Evolutionary conservation across 257 asterid genomes (phyloP).

Genomic region (Solanum bulbocastanum): DNA sequence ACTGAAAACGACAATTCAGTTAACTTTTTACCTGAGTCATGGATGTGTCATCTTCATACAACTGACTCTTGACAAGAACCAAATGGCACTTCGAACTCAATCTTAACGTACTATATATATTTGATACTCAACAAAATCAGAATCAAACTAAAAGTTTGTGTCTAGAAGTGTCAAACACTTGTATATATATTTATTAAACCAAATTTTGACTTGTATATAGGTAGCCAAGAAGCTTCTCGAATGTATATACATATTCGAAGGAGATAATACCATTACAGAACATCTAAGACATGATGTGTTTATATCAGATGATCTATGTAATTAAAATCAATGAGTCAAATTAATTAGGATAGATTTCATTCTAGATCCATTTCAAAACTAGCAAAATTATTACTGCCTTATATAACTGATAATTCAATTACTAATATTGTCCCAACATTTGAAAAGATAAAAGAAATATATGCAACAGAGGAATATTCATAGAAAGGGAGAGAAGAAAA

Average conservation of each 20-base stretch:
- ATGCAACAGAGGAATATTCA: conserved; percentile 10
- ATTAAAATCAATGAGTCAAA: background rate
- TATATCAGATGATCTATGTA: background rate
- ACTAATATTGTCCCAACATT: background rate
- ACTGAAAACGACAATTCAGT: background rate
- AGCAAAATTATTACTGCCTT: background rate
- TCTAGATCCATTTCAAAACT: background rate
- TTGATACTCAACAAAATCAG: background rate
- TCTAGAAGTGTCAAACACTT: background rate
- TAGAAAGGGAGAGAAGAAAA: background rate
- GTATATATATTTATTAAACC: no score
- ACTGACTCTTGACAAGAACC: background rate
- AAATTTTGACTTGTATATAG: background rate
- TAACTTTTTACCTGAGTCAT: background rate
- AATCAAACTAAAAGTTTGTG: background rate
- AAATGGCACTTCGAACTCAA: background rate
- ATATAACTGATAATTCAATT: background rate
- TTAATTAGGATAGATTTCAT: background rate
- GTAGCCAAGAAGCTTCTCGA: background rate
- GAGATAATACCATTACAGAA: background rate
- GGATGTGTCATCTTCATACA: background rate
- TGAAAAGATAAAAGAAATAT: background rate
- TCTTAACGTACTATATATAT: background rate
- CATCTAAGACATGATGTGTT: background rate
- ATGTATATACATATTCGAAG: background rate